Evolutionary conservation across 768 basidiomycete genomes (phyloP).

Genomic region (Chlorophyllum brunneum): DNA sequence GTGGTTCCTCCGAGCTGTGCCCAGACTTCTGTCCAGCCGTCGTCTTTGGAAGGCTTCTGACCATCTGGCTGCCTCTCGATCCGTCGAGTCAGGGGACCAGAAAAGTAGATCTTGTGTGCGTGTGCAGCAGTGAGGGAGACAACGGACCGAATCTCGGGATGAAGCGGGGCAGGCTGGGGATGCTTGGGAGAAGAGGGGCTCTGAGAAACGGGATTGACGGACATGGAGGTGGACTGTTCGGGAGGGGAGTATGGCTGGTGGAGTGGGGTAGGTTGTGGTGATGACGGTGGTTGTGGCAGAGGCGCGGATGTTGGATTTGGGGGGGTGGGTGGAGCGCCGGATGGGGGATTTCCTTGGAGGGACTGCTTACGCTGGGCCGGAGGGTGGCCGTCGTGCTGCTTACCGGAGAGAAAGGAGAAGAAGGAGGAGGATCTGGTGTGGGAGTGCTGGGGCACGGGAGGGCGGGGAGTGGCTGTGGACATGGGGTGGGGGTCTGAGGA

Average conservation of each 20-base stretch:
- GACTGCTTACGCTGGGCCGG: not conserved
- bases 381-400: constrained; percentile 16
- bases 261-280: constrained; percentile 5
- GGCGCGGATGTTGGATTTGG: constrained; percentile 10
- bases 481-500: constrained; percentile 15
- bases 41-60: constrained; percentile 63
- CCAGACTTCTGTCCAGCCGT: constrained; percentile 84
- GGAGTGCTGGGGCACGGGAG: constrained; percentile 18
- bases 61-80: constrained; percentile 80
- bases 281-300: constrained; percentile 17
- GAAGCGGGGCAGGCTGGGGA: constrained; percentile 44
- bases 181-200: constrained; percentile 13
- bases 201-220: constrained; percentile 8
- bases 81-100: constrained; percentile 73
- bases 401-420: constrained; percentile 53
- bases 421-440: constrained; percentile 62
- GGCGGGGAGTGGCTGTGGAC: constrained; percentile 17
- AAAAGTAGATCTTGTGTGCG: constrained; percentile 84
- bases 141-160: constrained; percentile 80
- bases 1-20: constrained; percentile 88
- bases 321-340: constrained; percentile 5
- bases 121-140: constrained; percentile 73
- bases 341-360: constrained; percentile 8
- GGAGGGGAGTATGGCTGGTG: not conserved
- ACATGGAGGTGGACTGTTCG: constrained; percentile 11